Conservation (phyloP, 495 filamentous ascomycete genomes). For the Cercophora samala region DNA sequence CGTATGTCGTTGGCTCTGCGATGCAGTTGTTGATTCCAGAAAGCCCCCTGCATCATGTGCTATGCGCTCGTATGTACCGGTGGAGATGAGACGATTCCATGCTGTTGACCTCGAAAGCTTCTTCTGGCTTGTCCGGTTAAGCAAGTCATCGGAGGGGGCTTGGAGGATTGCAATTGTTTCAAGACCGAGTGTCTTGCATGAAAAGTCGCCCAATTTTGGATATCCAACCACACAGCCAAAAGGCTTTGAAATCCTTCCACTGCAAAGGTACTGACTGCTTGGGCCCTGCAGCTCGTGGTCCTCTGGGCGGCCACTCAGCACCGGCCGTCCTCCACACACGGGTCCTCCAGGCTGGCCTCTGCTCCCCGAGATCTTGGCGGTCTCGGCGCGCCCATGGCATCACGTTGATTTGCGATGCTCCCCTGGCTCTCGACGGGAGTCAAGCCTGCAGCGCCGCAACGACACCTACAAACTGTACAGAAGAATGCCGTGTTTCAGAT, state of each 20-base stretch:
- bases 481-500: conserved; percentile 23
- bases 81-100: neutral
- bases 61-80: neutral
- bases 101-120: neutral
- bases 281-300: no score
- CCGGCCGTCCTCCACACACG: conserved; percentile 1
- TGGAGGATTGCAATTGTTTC: conserved; percentile 15
- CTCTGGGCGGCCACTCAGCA: conserved; percentile 14
- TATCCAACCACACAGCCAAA: conserved; percentile 5
- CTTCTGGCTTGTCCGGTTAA: neutral
- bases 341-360: conserved; percentile 1
- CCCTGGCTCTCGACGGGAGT: neutral
- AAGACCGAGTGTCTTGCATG: conserved; percentile 13
- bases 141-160: conserved; percentile 2
- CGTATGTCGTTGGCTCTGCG: neutral
- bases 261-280: no score
- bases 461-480: neutral
- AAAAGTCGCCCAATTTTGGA: conserved; percentile 10
- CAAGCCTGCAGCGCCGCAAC: conserved; percentile 17
- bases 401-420: neutral
- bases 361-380: conserved; percentile 18
- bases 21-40: neutral
- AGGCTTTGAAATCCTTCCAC: neutral
- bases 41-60: neutral
- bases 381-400: conserved; percentile 7